Conservation (phyloP, 2,329 filamentous ascomycete species). For the Fusarium veterinarium region DNA sequence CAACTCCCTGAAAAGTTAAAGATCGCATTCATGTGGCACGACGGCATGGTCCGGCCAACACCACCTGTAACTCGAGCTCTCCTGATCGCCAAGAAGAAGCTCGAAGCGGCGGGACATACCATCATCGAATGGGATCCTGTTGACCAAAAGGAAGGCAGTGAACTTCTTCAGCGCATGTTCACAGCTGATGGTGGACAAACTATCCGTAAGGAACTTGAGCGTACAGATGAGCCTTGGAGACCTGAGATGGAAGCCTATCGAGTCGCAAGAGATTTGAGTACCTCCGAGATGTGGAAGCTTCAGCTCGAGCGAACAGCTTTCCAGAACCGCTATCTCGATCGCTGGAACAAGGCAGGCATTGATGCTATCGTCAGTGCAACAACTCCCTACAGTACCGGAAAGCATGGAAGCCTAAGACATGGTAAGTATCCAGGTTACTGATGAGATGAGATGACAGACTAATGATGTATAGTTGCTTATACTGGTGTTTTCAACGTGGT, state of each 20-base stretch:
- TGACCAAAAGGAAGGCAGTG: slow-evolving; percentile 54
- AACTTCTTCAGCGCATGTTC: slow-evolving; percentile 59
- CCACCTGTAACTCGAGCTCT: slow-evolving; percentile 72
- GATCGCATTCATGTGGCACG: slow-evolving; percentile 73
- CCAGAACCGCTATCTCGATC: slow-evolving; percentile 59
- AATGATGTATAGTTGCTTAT: slow-evolving; percentile 55
- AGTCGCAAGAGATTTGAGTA: slow-evolving; percentile 53
- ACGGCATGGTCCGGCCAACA: slow-evolving; percentile 73
- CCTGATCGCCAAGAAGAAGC: slow-evolving; percentile 54
- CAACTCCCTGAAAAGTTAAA: slow-evolving; percentile 56
- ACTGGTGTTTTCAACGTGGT: slow-evolving; percentile 63
- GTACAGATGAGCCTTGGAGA: slow-evolving; percentile 57
- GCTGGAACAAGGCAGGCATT: slow-evolving; percentile 60
- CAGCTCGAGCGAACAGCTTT: slow-evolving; percentile 58
- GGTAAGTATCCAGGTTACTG: slow-evolving; percentile 44
- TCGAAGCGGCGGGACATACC: slow-evolving; percentile 61
- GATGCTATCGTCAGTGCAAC: slow-evolving; percentile 73
- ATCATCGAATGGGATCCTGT: slow-evolving; percentile 63
- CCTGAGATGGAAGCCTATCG: slow-evolving; percentile 52
- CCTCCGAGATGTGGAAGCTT: slow-evolving; percentile 60
- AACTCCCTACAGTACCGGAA: slow-evolving; percentile 57
- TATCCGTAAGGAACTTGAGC: slow-evolving; percentile 53
- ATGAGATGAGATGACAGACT: not conserved
- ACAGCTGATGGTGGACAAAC: slow-evolving; percentile 59
- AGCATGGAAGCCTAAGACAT: slow-evolving; percentile 58